Conservation (phyloP, 2,329 filamentous ascomycete genomes). For the Orbilia ellipsospora region DNA sequence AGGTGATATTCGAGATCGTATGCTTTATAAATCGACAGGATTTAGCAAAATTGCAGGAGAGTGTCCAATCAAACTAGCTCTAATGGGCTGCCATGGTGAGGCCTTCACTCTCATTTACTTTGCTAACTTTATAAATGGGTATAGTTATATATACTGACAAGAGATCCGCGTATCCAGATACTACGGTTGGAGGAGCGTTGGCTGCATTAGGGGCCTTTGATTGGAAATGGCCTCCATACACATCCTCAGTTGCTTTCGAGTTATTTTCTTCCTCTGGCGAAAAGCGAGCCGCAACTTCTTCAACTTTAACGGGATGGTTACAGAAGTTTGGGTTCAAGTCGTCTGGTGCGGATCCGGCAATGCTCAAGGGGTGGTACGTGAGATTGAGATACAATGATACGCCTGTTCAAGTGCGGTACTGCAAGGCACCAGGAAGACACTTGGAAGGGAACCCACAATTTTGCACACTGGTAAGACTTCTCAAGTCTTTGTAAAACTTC, state of each 20-base stretch:
- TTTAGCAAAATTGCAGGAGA: slow-evolving; percentile 67
- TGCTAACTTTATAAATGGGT: neutral
- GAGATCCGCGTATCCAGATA: slow-evolving; percentile 68
- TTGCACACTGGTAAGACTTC: slow-evolving; percentile 78
- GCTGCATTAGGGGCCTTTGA: slow-evolving; percentile 82
- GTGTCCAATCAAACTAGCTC: slow-evolving; percentile 54
- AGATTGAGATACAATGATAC: slow-evolving; percentile 90
- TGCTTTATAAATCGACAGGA: slow-evolving; percentile 74
- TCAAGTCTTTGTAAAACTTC: too few relatives aligned
- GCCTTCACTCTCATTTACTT: too few relatives aligned
- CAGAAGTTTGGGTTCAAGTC: slow-evolving; percentile 47
- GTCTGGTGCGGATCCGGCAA: slow-evolving; percentile 62
- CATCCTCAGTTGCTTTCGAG: slow-evolving; percentile 89
- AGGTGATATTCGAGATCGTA: slow-evolving; percentile 82
- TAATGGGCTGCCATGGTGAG: slow-evolving; percentile 59
- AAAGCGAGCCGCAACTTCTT: slow-evolving; percentile 24
- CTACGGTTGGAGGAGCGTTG: slow-evolving; percentile 83
- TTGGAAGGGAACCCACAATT: slow-evolving; percentile 86
- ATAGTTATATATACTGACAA: neutral
- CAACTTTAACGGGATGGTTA: slow-evolving; percentile 41
- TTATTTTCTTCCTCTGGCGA: slow-evolving; percentile 72
- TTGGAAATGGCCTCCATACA: slow-evolving; percentile 89
- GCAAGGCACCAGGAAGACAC: slow-evolving; percentile 80
- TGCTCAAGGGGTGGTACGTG: slow-evolving; percentile 82
- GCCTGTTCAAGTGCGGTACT: slow-evolving; percentile 83